Base-by-base conservation (phyloP, 73 alveolate species). In the Paramecium pentaurelia region DNA sequence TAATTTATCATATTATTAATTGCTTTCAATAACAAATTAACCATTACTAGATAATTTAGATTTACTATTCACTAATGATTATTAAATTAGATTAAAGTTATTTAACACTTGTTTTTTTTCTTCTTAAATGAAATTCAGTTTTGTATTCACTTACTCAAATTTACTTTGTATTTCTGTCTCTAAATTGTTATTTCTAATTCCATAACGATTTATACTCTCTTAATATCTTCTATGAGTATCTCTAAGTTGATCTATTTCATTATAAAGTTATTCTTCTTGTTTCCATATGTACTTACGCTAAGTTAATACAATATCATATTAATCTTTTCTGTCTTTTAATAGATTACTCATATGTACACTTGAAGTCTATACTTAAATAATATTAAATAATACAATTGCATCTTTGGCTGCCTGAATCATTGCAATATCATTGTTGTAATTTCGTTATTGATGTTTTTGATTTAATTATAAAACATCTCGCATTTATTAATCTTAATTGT, bases 301-400 rank as follows among this genome's bases (percentile, higher is more conserved):
- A n/a, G 91, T 58, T 28, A 80, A 45, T 49, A 80, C 73, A 11
- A 80, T 42, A 12, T 80, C 91, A 47, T 80, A 80, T 47, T 80
- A 47, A 42, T 42, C 75, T 45, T 60, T 20, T 30, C 91, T 40
- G n/a, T 80, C 91, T 22, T 45, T 45, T 25, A 16, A 16, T 22
- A 80, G 34, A 49, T 49, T 80, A 44, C 44, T 32, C 49, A 49
- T 34, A 12, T 42, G 58, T 4, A 80, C 75, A 45, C 91, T 42
- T 42, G 37, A 22, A 80, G 47, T 45, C 91, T 80, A 40, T 6
- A 8, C 25, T 12, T 73, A 37, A 37, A 38, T 37, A 22, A 73
- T 2, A 20, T 0, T 6, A 4, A 73, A 0, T n/a, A 49, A 12
- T 73, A 73, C 87, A 3, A 73, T 73, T 10, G 40, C 18, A 37